These are phyloP conservation scores for Heterobasidion annosum DNA, from an alignment of 1,284 basidiomycete species.

Conservation along the genomic window DNA sequence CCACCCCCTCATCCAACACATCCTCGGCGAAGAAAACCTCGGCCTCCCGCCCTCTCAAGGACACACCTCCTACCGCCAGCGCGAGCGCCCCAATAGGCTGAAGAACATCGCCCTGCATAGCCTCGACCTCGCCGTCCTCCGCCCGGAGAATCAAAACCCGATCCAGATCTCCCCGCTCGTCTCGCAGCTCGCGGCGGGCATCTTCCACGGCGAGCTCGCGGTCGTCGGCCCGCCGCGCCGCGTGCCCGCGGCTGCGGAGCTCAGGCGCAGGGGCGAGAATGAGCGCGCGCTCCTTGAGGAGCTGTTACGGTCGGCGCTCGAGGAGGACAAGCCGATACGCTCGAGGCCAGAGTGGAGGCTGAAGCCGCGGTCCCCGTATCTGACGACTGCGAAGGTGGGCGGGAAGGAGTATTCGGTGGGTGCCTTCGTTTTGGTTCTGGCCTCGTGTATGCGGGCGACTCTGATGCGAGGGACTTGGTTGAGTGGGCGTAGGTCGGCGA, in stretches of 20 bases:
- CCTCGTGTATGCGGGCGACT: neutral
- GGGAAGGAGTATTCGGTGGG: slow-evolving; percentile 19
- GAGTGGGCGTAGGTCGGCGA: neutral
- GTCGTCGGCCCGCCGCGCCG: slow-evolving; percentile 32
- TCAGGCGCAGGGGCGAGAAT: neutral
- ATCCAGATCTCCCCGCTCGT: slow-evolving; percentile 58
- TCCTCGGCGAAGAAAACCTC: neutral
- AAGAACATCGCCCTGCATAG: slow-evolving; percentile 21
- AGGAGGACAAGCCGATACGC: neutral
- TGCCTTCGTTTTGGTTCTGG: neutral
- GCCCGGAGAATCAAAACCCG: slow-evolving; percentile 38
- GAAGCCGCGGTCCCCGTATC: slow-evolving; percentile 12
- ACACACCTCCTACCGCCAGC: neutral
- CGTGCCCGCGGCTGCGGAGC: neutral
- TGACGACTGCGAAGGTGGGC: slow-evolving; percentile 26
- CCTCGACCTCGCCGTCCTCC: slow-evolving; percentile 44
- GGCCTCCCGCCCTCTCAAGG: neutral
- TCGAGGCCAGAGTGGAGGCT: neutral
- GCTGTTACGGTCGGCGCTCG: neutral
- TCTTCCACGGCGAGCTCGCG: slow-evolving; percentile 41
- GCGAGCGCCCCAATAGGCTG: neutral
- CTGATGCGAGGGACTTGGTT: neutral
- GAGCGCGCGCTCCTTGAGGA: neutral
- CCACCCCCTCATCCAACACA: slow-evolving; percentile 2
- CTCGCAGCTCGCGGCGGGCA: slow-evolving; percentile 33